A percentile compares a stretch with the other conserved stretches of the same genome.
phyloP scores from a whole-genome alignment of 2,329 filamentous ascomycete species.

The Metarhizium robertsii region DNA sequence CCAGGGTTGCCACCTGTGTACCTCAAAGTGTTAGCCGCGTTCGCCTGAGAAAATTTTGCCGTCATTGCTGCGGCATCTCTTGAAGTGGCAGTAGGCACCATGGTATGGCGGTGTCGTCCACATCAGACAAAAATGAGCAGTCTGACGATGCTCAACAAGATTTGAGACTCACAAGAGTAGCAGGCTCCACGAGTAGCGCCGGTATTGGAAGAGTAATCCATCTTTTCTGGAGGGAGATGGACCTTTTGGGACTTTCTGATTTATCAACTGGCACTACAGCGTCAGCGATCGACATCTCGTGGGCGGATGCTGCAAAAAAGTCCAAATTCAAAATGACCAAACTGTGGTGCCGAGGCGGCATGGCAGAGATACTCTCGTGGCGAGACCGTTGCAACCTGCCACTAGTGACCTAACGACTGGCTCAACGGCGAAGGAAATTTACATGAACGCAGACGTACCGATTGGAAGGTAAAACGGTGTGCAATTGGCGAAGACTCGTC shows the following conservation, averaged over 20 bases:
- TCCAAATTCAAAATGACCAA: not conserved
- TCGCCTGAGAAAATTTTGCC: not conserved
- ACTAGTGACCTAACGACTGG: not conserved
- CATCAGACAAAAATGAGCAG: not conserved
- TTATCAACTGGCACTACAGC: not conserved
- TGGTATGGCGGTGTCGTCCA: not conserved
- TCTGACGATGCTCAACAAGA: not conserved
- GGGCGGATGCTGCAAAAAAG: not conserved
- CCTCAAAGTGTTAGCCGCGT: not conserved
- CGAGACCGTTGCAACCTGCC: not conserved
- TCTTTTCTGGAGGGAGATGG: constrained; percentile 12
- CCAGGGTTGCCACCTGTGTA: constrained; percentile 57
- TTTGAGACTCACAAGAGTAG: constrained; percentile 38
- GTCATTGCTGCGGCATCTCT: not conserved
- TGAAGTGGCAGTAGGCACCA: no score
- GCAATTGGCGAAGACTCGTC: not conserved
- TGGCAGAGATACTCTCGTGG: not conserved
- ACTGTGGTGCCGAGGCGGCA: not conserved
- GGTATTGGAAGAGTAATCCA: constrained; percentile 25
- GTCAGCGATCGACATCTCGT: not conserved
- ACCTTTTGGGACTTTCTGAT: not conserved
- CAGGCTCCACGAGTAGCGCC: constrained; percentile 32
- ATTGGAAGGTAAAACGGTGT: not conserved
- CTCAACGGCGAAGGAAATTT: not conserved
- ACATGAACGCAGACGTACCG: not conserved